These are phyloP conservation scores for Penicillium psychrofluorescens DNA, from an alignment of 495 filamentous ascomycete species.

Conservation along the genomic window DNA sequence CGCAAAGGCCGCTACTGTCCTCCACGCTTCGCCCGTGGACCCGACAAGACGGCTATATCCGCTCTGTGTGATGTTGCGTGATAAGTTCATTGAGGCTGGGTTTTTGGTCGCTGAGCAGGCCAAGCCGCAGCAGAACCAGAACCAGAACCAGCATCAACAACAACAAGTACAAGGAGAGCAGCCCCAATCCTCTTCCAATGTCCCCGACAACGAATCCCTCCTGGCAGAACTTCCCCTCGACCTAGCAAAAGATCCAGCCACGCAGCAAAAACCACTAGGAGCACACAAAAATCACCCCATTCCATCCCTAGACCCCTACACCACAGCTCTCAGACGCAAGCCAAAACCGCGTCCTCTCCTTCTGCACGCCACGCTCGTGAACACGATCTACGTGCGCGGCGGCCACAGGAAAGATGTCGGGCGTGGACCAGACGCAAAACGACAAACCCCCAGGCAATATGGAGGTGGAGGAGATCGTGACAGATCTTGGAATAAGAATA, in stretches of 20 bases:
- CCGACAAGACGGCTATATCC: slow-evolving; percentile 43
- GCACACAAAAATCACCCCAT: not conserved
- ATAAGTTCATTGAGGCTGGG: slow-evolving; percentile 53
- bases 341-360: slow-evolving; percentile 51
- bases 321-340: slow-evolving; percentile 7
- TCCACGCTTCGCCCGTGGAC: slow-evolving; percentile 54
- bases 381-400: slow-evolving; percentile 69
- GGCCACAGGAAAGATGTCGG: slow-evolving; percentile 1
- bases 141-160: not conserved
- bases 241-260: not conserved
- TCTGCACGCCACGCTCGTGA: slow-evolving; percentile 79
- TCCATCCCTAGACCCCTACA: slow-evolving; percentile 1
- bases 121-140: slow-evolving; percentile 5
- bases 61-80: slow-evolving; percentile 57
- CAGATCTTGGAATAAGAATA: slow-evolving; percentile 4
- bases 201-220: not conserved
- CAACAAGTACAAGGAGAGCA: slow-evolving; percentile 1
- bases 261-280: not conserved
- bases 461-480: too few relatives aligned
- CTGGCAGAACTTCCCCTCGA: slow-evolving; percentile 3
- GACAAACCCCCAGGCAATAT: too few relatives aligned
- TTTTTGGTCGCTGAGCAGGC: slow-evolving; percentile 49
- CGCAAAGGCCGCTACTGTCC: slow-evolving; percentile 35
- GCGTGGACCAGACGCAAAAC: too few relatives aligned
- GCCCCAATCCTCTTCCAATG: not conserved